These are phyloP conservation scores for Colletotrichum tamarilloi DNA, from an alignment of 2,329 filamentous ascomycete species.

Conservation along the genomic window DNA sequence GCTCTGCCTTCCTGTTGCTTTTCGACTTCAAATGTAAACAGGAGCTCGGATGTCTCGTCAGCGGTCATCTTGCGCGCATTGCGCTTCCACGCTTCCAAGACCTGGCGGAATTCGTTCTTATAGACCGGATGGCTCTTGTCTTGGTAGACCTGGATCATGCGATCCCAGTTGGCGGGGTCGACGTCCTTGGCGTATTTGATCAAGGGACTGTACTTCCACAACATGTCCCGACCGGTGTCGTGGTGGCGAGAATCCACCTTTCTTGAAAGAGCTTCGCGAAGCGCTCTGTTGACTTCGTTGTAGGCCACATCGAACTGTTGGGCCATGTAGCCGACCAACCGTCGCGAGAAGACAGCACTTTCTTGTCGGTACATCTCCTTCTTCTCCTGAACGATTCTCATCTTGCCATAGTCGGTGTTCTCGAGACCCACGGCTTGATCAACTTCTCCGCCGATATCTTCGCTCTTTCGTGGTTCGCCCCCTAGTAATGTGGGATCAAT, in stretches of 20 bases:
- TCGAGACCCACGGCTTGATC: slow-evolving; percentile 49
- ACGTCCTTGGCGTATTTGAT: slow-evolving; percentile 91
- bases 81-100: slow-evolving; percentile 82
- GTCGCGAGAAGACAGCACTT: slow-evolving; percentile 79
- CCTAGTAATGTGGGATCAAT: slow-evolving; percentile 85
- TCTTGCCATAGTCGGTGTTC: slow-evolving; percentile 83
- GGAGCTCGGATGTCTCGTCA: slow-evolving; percentile 78
- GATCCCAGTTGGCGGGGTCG: slow-evolving; percentile 84
- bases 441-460: slow-evolving; percentile 57
- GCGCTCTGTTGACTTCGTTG: slow-evolving; percentile 73
- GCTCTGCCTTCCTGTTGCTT: slow-evolving; percentile 86
- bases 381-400: slow-evolving; percentile 95
- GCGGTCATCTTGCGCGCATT: slow-evolving; percentile 79
- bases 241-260: slow-evolving; percentile 80
- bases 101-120: slow-evolving; percentile 82
- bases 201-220: slow-evolving; percentile 91
- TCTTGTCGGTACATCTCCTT: slow-evolving; percentile 88
- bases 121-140: slow-evolving; percentile 81
- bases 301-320: slow-evolving; percentile 82
- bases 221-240: slow-evolving; percentile 74
- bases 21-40: slow-evolving; percentile 88
- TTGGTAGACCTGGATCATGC: slow-evolving; percentile 83
- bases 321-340: slow-evolving; percentile 84
- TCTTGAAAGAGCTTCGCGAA: slow-evolving; percentile 69
- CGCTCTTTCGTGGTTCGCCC: slow-evolving; percentile 59